Percentiles rank a stretch among this genome's conserved stretches.
These are phyloP conservation scores for Claviceps citrina DNA, from an alignment of 2,329 filamentous ascomycete species.

Conservation along the genomic window DNA sequence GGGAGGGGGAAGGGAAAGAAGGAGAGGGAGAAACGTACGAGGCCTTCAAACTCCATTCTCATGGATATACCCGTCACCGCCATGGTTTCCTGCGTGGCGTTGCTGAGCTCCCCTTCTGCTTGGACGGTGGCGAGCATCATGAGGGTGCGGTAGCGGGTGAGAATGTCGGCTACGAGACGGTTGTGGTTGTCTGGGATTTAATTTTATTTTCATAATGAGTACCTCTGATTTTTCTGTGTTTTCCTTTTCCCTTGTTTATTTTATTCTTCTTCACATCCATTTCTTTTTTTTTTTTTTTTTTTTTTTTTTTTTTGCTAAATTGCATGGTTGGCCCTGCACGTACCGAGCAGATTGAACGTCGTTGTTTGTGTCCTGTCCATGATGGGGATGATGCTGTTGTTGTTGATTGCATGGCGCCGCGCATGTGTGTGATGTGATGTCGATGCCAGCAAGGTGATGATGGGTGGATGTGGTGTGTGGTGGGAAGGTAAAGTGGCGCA, in stretches of 20 bases:
- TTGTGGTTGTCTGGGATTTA: conserved; percentile 26
- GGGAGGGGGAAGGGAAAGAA: not conserved
- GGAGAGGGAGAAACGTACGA: conserved; percentile 14
- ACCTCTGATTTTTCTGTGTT: too few relatives aligned
- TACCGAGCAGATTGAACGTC: conserved; percentile 23
- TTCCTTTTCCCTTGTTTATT: not conserved
- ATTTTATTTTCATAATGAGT: not conserved
- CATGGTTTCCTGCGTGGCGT: conserved; percentile 25
- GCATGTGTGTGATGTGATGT: not conserved
- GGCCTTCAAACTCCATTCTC: conserved; percentile 29
- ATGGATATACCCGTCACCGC: conserved; percentile 28
- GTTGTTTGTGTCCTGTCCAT: conserved; percentile 21
- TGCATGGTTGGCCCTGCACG: too few relatives aligned
- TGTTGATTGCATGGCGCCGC: not conserved
- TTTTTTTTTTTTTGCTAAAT: not conserved
- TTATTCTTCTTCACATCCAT: not conserved
- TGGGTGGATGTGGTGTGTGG: too few relatives aligned
- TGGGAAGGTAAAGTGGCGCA: too few relatives aligned
- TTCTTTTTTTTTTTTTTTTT: not conserved
- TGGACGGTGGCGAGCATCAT: conserved; percentile 29
- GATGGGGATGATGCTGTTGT: not conserved
- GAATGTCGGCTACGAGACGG: conserved; percentile 28
- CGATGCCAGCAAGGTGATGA: not conserved
- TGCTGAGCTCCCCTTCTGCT: conserved; percentile 23
- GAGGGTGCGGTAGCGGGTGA: conserved; percentile 27